Conservation (phyloP, 1,284 basidiomycete genomes). For the Moniliophthora roreri region DNA sequence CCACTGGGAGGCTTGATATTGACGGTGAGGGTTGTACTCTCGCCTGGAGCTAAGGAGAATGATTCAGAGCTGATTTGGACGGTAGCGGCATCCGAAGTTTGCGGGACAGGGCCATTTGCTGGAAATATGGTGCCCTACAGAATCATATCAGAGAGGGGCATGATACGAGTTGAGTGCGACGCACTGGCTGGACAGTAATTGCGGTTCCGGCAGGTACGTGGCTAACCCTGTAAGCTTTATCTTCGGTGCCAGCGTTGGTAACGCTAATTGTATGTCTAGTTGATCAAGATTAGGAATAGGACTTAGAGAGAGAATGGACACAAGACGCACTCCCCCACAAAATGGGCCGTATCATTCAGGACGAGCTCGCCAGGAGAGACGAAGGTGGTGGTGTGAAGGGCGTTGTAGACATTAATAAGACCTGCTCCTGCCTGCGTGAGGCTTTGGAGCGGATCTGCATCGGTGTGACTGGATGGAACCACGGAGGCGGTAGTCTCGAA, state of each 20-base stretch:
- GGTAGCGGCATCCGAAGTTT: conserved; percentile 40
- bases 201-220: conserved; percentile 57
- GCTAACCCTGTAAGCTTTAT: conserved; percentile 44
- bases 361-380: conserved; percentile 60
- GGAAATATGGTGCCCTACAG: conserved; percentile 39
- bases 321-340: conserved; percentile 39
- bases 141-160: conserved; percentile 3
- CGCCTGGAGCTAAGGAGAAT: conserved; percentile 12
- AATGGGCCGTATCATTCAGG: conserved; percentile 71
- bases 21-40: conserved; percentile 9
- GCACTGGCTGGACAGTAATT: conserved; percentile 37
- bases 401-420: conserved; percentile 62
- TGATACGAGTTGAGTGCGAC: neutral
- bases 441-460: conserved; percentile 54
- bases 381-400: conserved; percentile 53
- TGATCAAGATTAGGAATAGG: conserved; percentile 5
- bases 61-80: conserved; percentile 31
- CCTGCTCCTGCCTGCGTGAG: conserved; percentile 68
- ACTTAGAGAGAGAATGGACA: neutral
- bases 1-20: conserved; percentile 26
- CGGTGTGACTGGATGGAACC: conserved; percentile 47
- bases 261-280: conserved; percentile 49
- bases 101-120: conserved; percentile 48
- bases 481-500: conserved; percentile 61
- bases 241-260: conserved; percentile 39